These are phyloP conservation scores for Plectranthus barbatus DNA, from an alignment of 257 asterid species.

Conservation along the genomic window DNA sequence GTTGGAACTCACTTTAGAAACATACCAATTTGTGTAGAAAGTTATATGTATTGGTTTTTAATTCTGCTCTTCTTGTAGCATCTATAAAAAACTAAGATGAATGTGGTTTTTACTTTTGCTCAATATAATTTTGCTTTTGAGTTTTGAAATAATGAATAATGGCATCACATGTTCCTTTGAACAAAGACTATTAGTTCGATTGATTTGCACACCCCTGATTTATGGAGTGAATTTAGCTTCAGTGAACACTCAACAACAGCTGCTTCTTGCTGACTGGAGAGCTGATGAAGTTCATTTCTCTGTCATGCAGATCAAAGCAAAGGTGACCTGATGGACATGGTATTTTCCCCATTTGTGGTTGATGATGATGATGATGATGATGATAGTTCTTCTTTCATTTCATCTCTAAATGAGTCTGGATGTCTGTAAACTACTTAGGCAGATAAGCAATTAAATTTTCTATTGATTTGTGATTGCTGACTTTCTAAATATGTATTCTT, in stretches of 20 bases:
- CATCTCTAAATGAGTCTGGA: neutral
- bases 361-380: no score
- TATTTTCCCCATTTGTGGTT: neutral
- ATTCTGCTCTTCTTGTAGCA: neutral
- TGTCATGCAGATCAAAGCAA: no score
- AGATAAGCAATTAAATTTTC: neutral
- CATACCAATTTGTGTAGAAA: neutral
- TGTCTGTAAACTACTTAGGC: neutral
- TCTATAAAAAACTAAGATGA: no score
- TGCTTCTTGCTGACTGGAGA: neutral
- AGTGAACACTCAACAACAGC: neutral
- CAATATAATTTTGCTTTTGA: no score
- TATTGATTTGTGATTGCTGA: neutral
- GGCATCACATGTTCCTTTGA: neutral
- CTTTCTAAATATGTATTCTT: neutral
- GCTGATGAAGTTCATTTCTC: neutral
- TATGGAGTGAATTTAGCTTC: neutral
- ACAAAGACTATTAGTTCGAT: neutral
- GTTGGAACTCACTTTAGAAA: neutral
- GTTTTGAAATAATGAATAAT: neutral
- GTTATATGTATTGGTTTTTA: neutral
- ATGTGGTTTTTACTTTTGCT: no score
- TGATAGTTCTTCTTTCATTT: neutral
- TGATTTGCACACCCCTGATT: neutral
- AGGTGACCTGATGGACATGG: neutral